Conservation (phyloP, 306 rosid species). For the Neltuma alba region DNA sequence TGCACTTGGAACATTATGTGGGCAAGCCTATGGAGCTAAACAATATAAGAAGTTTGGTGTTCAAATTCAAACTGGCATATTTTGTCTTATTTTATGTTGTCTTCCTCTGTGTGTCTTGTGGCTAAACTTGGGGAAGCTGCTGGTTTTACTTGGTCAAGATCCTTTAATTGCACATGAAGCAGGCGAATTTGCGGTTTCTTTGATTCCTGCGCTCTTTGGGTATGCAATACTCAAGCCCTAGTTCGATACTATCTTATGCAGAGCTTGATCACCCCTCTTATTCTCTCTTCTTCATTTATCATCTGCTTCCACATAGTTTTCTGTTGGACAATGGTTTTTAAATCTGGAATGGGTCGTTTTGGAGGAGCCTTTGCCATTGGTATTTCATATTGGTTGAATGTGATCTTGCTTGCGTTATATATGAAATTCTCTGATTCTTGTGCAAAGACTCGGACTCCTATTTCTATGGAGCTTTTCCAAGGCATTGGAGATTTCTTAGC, state of each 20-base stretch:
- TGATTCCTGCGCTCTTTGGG: constrained; percentile 84
- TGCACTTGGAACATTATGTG: constrained; percentile 69
- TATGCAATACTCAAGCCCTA: constrained; percentile 65
- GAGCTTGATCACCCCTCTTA: constrained; percentile 61
- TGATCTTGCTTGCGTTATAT: constrained; percentile 55
- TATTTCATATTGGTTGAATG: constrained; percentile 82
- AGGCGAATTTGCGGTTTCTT: constrained; percentile 60
- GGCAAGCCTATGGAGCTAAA: constrained; percentile 75
- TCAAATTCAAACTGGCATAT: constrained; percentile 56
- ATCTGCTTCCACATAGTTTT: constrained; percentile 62
- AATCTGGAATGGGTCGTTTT: constrained; percentile 53
- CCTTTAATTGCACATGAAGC: constrained; percentile 75
- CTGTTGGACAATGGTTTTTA: constrained; percentile 74
- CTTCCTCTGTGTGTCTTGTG: constrained; percentile 65
- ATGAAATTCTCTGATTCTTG: constrained; percentile 56
- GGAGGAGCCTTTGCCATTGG: constrained; percentile 86
- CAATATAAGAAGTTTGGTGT: constrained; percentile 58
- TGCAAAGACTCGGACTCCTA: constrained; percentile 47
- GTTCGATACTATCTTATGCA: constrained; percentile 70
- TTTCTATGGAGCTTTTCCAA: constrained; percentile 51
- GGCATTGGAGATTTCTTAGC: constrained; percentile 74
- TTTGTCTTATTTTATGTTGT: constrained; percentile 57
- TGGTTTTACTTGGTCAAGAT: constrained; percentile 72
- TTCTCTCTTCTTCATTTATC: constrained; percentile 50
- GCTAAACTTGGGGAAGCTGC: constrained; percentile 60